These are phyloP conservation scores for Didymosphaeria variabile DNA, from an alignment of 2,329 filamentous ascomycete genomes.

Conservation along the genomic window DNA sequence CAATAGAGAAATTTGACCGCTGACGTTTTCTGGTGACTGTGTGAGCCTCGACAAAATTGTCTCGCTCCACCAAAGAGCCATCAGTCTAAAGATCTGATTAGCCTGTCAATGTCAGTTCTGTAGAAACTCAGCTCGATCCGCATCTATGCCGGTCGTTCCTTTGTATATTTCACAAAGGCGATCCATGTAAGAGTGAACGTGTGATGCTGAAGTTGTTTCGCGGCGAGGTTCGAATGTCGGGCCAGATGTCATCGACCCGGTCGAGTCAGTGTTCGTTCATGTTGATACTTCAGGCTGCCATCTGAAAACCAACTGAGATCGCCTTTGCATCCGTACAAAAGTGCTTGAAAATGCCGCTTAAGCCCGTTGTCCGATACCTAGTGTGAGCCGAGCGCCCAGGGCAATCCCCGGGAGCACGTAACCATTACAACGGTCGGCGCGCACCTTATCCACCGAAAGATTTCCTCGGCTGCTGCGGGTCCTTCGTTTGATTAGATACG, in stretches of 20 bases:
- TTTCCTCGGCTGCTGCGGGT: neutral
- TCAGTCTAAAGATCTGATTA: neutral
- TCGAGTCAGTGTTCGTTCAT: neutral
- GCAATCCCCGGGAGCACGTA: neutral
- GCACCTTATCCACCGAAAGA: no score
- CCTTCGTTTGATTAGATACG: neutral
- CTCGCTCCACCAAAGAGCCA: neutral
- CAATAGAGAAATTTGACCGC: neutral
- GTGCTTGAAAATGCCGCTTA: neutral
- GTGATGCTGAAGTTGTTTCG: neutral
- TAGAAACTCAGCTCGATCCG: neutral
- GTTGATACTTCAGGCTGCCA: neutral
- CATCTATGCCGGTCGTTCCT: neutral
- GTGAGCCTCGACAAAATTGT: constrained; percentile 6
- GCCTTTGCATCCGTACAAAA: neutral
- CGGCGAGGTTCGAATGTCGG: neutral
- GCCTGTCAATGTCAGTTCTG: neutral
- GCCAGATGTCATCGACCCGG: neutral
- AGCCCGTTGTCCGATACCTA: neutral
- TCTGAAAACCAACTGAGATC: neutral
- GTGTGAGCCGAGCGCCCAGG: neutral
- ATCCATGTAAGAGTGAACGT: no score
- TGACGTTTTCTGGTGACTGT: neutral
- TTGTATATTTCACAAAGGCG: neutral
- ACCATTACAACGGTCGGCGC: neutral